phyloP scores from a whole-genome alignment of 108 stramenopile genomes.

The Pelagomonas calceolata region DNA sequence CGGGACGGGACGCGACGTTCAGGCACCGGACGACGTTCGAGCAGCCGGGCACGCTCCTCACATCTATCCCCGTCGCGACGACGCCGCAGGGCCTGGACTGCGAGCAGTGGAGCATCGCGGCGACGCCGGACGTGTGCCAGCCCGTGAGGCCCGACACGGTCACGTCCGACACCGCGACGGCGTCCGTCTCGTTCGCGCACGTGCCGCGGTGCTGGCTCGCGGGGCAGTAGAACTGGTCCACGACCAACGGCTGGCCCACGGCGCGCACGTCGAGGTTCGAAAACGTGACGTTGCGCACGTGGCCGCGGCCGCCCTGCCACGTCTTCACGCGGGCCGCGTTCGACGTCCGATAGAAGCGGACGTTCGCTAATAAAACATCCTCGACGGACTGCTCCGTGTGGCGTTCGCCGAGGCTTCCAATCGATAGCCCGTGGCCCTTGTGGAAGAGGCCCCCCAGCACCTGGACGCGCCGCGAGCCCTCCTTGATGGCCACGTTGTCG shows the following conservation, averaged over 20 bases:
- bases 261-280: neutral
- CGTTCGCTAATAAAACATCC: neutral
- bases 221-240: slow-evolving; percentile 5
- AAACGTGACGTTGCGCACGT: neutral
- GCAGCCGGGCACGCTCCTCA: neutral
- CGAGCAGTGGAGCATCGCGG: neutral
- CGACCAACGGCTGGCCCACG: neutral
- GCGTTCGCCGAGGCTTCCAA: neutral
- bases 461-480: neutral
- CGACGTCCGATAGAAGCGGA: neutral
- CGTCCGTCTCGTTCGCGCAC: neutral
- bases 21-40: neutral
- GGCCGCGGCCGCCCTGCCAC: neutral
- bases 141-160: neutral
- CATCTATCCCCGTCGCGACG: neutral
- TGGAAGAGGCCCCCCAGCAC: neutral
- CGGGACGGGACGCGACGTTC: neutral
- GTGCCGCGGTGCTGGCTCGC: neutral
- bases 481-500: slow-evolving; percentile 3
- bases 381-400: neutral
- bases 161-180: neutral
- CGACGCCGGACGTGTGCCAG: neutral
- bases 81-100: neutral
- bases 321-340: slow-evolving; percentile 1
- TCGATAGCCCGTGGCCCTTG: neutral